phyloP scores from a whole-genome alignment of 768 basidiomycete species.

The Coprinopsis sp. region DNA sequence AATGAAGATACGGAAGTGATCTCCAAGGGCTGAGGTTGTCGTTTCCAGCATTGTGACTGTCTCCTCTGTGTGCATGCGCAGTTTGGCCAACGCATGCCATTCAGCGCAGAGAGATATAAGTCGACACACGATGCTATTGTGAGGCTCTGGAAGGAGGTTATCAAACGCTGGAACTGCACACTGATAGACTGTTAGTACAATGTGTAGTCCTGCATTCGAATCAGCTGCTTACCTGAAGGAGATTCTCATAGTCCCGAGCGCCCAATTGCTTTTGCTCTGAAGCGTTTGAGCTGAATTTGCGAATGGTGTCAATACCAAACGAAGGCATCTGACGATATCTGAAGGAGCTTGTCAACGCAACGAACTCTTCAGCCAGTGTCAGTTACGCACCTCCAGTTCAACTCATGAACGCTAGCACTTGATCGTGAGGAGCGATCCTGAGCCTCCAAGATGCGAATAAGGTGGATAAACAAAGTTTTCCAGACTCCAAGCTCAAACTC shows the following conservation, averaged over 20 bases:
- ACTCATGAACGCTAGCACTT: conserved; percentile 12
- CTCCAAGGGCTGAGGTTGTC: not conserved
- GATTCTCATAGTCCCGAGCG: conserved; percentile 29
- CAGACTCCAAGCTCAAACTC: conserved; percentile 24
- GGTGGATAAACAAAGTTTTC: conserved; percentile 31
- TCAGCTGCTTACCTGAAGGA: conserved; percentile 23
- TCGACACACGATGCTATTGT: not conserved
- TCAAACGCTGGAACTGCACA: conserved; percentile 10
- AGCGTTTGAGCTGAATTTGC: conserved; percentile 20
- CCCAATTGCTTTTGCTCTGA: conserved; percentile 23
- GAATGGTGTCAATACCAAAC: conserved; percentile 20
- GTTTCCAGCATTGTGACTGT: conserved; percentile 4
- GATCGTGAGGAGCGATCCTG: conserved; percentile 3
- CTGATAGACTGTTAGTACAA: not conserved
- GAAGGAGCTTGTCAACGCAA: not conserved
- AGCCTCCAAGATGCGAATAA: conserved; percentile 27
- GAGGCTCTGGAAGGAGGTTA: not conserved
- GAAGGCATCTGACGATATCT: conserved; percentile 13
- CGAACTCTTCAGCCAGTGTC: not conserved
- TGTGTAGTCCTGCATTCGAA: not conserved
- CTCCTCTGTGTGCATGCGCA: conserved; percentile 7
- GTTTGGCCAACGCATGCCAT: conserved; percentile 12
- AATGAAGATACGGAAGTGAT: not conserved
- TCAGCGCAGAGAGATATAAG: conserved; percentile 3
- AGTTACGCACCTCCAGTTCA: conserved; percentile 24